Evolutionary conservation across 257 asterid genomes (phyloP).

Genomic region (Plantago major): DNA sequence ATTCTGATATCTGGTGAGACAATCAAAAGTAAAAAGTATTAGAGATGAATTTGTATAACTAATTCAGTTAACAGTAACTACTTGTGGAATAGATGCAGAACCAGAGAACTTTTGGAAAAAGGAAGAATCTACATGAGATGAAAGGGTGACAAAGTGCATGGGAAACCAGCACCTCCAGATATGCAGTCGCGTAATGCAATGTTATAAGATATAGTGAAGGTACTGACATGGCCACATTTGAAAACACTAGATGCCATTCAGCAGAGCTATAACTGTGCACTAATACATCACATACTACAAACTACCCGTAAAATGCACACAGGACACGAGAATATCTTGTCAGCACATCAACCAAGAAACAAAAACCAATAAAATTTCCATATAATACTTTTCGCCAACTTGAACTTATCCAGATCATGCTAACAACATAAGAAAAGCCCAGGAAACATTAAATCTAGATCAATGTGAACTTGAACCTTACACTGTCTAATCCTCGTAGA

Average conservation of each 20-base stretch:
- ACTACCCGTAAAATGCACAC: too few relatives aligned
- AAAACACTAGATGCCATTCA: too few relatives aligned
- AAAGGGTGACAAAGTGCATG: too few relatives aligned
- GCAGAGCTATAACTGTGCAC: too few relatives aligned
- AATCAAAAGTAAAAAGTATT: constrained; percentile 2
- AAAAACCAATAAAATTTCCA: background rate
- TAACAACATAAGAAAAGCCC: background rate
- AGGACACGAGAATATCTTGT: too few relatives aligned
- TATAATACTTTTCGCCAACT: too few relatives aligned
- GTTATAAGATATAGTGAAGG: too few relatives aligned
- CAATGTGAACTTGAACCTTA: background rate
- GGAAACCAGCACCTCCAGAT: too few relatives aligned
- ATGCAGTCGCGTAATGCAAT: too few relatives aligned
- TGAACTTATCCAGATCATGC: background rate
- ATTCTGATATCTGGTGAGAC: constrained; percentile 25
- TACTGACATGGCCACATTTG: too few relatives aligned
- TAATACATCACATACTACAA: too few relatives aligned
- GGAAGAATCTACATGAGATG: background rate
- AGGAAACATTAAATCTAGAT: background rate
- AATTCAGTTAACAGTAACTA: constrained; percentile 6
- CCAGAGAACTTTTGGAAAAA: background rate
- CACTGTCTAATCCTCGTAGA: too few relatives aligned
- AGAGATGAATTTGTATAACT: background rate
- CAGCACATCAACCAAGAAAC: background rate
- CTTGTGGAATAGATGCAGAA: background rate